Conservation (phyloP, 441 rosid species). For the Viola pubescens region DNA sequence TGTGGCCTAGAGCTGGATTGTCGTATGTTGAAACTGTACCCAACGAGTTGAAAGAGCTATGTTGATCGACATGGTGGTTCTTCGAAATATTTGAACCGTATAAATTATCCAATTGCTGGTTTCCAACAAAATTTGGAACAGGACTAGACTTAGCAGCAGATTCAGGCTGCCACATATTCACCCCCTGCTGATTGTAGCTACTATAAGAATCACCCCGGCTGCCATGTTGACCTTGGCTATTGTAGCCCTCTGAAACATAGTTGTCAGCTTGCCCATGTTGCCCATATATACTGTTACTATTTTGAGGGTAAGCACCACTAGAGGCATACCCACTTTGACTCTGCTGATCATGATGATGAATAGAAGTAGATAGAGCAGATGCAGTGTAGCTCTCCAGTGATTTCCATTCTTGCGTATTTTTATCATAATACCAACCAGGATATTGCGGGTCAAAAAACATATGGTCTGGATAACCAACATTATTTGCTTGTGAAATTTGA, state of each 20-base stretch:
- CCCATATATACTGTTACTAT: conserved; percentile 26
- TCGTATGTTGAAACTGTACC: conserved; percentile 30
- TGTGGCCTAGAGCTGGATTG: conserved; percentile 26
- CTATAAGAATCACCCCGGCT: conserved; percentile 42
- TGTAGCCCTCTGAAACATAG: conserved; percentile 32
- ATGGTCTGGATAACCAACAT: conserved; percentile 76
- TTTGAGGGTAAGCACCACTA: conserved; percentile 26
- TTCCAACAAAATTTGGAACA: conserved; percentile 35
- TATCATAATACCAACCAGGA: conserved; percentile 95
- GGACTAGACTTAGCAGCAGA: conserved; percentile 25
- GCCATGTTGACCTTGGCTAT: conserved; percentile 34
- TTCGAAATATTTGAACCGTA: conserved; percentile 34
- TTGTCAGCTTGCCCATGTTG: conserved; percentile 36
- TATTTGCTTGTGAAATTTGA: conserved; percentile 47
- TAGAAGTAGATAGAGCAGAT: conserved; percentile 34
- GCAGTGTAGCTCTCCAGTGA: conserved; percentile 60
- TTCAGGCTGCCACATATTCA: conserved; percentile 45
- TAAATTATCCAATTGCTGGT: conserved; percentile 35
- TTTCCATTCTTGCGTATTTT: conserved; percentile 61
- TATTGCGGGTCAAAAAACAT: conserved; percentile 86
- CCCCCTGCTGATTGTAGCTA: conserved; percentile 34
- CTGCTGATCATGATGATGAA: conserved; percentile 39
- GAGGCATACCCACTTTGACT: conserved; percentile 44
- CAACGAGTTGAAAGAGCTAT: conserved; percentile 26
- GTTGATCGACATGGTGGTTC: conserved; percentile 30